phyloP scores from a whole-genome alignment of 306 rosid genomes.

The Quercus alba region DNA sequence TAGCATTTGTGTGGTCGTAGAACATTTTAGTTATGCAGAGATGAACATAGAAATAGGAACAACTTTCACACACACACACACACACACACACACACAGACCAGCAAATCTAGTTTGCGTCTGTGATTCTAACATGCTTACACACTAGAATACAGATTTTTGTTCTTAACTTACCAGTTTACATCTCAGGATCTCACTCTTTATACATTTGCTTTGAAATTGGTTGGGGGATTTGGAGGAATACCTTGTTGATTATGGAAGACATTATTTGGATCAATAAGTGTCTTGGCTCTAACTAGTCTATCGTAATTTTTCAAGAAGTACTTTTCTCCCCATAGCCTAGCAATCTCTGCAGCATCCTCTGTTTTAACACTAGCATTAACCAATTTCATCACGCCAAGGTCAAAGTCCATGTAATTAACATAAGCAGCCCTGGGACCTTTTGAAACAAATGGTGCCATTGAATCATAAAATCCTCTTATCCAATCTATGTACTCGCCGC shows the following conservation, averaged over 20 bases:
- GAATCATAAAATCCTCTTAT: conserved; percentile 48
- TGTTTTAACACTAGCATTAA: conserved; percentile 1
- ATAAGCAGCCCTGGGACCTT: conserved; percentile 78
- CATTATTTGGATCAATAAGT: conserved; percentile 54
- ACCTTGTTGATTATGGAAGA: conserved; percentile 66
- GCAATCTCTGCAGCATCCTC: conserved; percentile 40
- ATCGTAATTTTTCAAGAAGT: conserved; percentile 64
- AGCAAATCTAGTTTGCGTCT: background rate
- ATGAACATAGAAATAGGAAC: background rate
- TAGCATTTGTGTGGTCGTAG: background rate
- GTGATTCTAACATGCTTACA: background rate
- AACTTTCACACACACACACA: background rate
- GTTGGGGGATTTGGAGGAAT: conserved; percentile 48
- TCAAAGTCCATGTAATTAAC: conserved; percentile 75
- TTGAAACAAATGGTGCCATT: conserved; percentile 62
- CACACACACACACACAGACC: background rate
- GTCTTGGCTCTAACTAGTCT: conserved; percentile 70
- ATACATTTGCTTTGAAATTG: conserved; percentile 6
- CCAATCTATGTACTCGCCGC: conserved; percentile 56
- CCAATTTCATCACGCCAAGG: conserved; percentile 47
- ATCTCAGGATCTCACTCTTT: background rate
- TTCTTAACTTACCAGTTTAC: background rate
- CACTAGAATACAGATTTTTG: background rate
- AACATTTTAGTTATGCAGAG: background rate
- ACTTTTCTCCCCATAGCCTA: conserved; percentile 74